A percentile compares a stretch with the other conserved stretches of the same genome.
Conservation (phyloP, 306 rosid genomes). For the Hippophae rhamnoides region DNA sequence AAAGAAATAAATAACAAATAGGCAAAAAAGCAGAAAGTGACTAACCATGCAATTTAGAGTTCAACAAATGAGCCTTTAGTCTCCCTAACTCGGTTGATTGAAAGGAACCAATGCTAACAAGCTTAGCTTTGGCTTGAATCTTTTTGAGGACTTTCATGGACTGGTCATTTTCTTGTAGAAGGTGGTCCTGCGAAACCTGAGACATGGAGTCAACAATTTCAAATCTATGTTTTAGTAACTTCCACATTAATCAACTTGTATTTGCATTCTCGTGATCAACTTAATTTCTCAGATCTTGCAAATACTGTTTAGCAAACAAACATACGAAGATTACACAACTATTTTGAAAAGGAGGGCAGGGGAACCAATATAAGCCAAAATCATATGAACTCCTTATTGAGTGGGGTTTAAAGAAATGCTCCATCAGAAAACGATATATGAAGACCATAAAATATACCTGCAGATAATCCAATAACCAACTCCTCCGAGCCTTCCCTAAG, state of each 20-base stretch:
- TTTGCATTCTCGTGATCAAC: too few species aligned
- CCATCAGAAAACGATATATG: background rate
- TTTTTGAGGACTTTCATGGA: conserved; percentile 40
- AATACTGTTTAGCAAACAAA: too few species aligned
- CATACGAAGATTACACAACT: too few species aligned
- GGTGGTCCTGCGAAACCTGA: conserved; percentile 58
- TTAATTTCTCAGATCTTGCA: too few species aligned
- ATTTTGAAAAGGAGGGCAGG: too few species aligned
- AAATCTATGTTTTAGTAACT: background rate
- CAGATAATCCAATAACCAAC: conserved; percentile 62
- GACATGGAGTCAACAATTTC: background rate
- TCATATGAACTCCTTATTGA: too few species aligned
- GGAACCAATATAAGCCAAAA: too few species aligned
- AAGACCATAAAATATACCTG: conserved; percentile 39
- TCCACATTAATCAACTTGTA: too few species aligned
- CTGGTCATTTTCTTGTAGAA: conserved; percentile 28
- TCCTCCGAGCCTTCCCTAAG: conserved; percentile 66
- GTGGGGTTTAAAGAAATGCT: background rate
- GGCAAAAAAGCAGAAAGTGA: background rate
- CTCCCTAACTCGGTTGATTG: conserved; percentile 64
- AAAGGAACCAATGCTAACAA: conserved; percentile 55
- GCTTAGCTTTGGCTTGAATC: conserved; percentile 60
- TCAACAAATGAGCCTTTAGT: conserved; percentile 54
- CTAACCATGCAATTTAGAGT: conserved; percentile 45
- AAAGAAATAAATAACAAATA: background rate